Base-by-base conservation (phyloP, 1,284 basidiomycete species). In the Leccinum glutinopallens region DNA sequence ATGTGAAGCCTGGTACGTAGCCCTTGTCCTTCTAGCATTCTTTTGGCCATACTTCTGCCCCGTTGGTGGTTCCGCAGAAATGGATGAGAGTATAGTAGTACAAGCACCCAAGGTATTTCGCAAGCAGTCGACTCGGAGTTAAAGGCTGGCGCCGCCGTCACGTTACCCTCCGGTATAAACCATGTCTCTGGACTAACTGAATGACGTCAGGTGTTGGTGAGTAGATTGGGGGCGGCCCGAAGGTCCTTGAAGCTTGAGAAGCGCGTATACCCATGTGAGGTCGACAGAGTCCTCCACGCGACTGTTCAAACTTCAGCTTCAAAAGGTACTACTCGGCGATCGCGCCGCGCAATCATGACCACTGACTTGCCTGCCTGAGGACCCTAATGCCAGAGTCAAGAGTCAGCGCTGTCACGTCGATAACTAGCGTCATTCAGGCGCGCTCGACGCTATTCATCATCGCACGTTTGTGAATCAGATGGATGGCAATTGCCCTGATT, bases 61-160 rank as follows among this genome's bases (percentile, higher is more conserved):
- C 29, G 29, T 29, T 29, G 4, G 29, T 29, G 29, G 29, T 29
- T 29, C 29, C 5, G 29, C 29, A 29, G 29, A 29, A 29, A 29
- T 29, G 29, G 29, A 29, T 29, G 29, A 29, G 29, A 29, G 29
- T 29, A 29, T 5, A 25, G 29, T 61, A 72, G 69, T n/a, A 71
- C 76, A 49, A 72, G 70, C 57, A 65, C 66, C 19, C 49, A 51
- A 25, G 19, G 49, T 12, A 8, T 70, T 3, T 71, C 69, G 32
- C 74, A 75, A 59, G 72, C 71, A 15, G 62, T 74, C 32, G 6
- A 49, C 46, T 49, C 12, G n/a, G 46, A 12, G n/a, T 19, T 46
- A 5, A 74, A 76, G 39, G 73, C 76, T 58, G 74, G 71, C n/a
- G 68, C 71, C 6, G 71, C 29, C 29, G 29, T 29, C 29, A 29